Base-by-base conservation (phyloP, 371 early-diverging fungal species). In the Apophysomyces sp. region DNA sequence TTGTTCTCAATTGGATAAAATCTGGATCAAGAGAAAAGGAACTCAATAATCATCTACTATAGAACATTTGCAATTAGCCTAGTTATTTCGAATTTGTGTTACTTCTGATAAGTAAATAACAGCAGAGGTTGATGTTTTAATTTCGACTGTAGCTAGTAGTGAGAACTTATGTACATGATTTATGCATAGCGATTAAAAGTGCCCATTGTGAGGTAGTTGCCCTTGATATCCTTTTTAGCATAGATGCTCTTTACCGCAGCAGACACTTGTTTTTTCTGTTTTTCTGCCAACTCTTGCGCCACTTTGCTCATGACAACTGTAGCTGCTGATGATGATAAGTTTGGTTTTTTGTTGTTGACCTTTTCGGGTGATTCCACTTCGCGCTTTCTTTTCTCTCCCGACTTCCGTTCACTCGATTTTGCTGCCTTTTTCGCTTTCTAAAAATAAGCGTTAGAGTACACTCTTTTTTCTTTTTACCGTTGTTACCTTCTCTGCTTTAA, bases 131-230 rank as follows among this genome's bases (percentile, higher is more conserved):
- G n/a, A n/a, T n/a, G n/a, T n/a, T n/a, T n/a, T n/a, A n/a, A n/a
- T n/a, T n/a, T n/a, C n/a, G n/a, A n/a, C n/a, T n/a, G n/a, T n/a
- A n/a, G n/a, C n/a, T n/a, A n/a, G n/a, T n/a, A n/a, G n/a, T n/a
- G n/a, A n/a, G n/a, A n/a, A n/a, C n/a, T 37, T 37, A 37, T 37
- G 11, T 37, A 37, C 37, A 37, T 37, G 41, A 30, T 58, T 52
- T 62, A 66, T 49, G 60, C 58, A 61, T 88, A 90, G 4, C 90
- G 82, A 61, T 80, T 90, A 59, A 87, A 86, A n/a, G 90, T 90
- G 1, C 89, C 90, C 69, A 83, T 80, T 4, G 86, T 82, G 54
- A 90, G 69, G 52, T 76, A 90, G 41, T 86, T 90, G 13, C 75
- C 78, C 37, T 78, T 76, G 57, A 72, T 67, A 15, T 77, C 77